Conservation (phyloP, 805 yeast genomes). For the Suhomyces faveliae region DNA sequence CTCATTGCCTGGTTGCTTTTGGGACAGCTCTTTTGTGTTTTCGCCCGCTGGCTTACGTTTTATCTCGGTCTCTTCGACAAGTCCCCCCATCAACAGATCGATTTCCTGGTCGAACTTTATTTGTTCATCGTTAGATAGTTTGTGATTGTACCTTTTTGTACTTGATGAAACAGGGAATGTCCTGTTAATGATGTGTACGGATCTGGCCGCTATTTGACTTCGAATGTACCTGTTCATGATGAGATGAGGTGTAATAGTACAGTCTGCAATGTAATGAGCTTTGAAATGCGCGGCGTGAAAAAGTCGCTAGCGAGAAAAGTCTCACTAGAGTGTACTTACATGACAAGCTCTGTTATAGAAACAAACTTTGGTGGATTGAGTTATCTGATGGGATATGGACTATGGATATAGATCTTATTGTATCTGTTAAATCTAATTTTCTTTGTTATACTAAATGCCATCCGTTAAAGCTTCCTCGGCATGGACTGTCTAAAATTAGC, state of each 20-base stretch:
- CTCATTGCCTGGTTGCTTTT: conserved; percentile 4
- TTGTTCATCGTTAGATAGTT: background rate
- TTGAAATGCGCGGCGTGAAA: background rate
- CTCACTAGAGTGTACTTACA: too few relatives aligned
- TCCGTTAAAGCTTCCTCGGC: too few relatives aligned
- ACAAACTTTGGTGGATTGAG: too few relatives aligned
- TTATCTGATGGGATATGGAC: too few relatives aligned
- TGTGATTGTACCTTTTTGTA: background rate
- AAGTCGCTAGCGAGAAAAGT: background rate
- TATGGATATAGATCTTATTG: too few relatives aligned
- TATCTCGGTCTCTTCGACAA: background rate
- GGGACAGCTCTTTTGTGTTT: background rate
- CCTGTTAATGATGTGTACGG: background rate
- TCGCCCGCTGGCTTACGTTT: background rate
- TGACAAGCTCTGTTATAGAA: too few relatives aligned
- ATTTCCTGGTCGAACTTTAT: conserved; percentile 2
- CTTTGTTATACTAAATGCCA: too few relatives aligned
- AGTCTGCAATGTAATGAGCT: background rate
- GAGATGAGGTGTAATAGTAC: background rate
- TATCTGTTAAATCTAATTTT: too few relatives aligned
- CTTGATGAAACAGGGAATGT: background rate
- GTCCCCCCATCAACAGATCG: background rate
- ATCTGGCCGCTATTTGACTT: background rate
- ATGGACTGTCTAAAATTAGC: too few relatives aligned
- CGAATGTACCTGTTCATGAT: background rate